Percentiles rank a stretch among this genome's conserved stretches.
phyloP scores from a whole-genome alignment of 2,329 filamentous ascomycete genomes.

The Pezizomycotina sp. region DNA sequence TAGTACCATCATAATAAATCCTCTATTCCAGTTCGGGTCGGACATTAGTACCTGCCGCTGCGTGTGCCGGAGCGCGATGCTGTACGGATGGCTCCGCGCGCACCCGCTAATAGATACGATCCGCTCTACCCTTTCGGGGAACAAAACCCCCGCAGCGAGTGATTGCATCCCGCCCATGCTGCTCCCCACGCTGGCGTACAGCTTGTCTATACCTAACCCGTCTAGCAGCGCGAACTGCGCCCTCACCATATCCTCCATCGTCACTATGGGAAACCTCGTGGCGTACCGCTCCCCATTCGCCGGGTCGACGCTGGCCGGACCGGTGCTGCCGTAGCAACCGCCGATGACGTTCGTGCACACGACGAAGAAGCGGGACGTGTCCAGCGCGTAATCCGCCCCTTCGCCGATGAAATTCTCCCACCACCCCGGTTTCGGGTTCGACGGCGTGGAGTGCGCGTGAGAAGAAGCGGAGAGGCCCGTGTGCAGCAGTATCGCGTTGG shows the following conservation, averaged over 20 bases:
- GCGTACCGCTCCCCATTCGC: conserved; percentile 77
- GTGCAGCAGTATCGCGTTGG: conserved; percentile 80
- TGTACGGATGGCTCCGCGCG: conserved; percentile 87
- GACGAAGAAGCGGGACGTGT: conserved; percentile 81
- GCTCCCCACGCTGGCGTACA: conserved; percentile 84
- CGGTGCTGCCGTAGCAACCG: conserved; percentile 89
- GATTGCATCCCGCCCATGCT: conserved; percentile 99
- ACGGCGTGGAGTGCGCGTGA: conserved; percentile 79
- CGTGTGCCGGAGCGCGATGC: conserved; percentile 95
- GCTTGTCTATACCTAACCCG: conserved; percentile 52
- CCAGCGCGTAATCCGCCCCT: conserved; percentile 45
- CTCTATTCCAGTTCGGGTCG: conserved; percentile 95
- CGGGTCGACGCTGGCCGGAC: conserved; percentile 73
- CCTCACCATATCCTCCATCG: conserved; percentile 92
- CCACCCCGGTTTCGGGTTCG: conserved; percentile 82
- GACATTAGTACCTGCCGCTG: conserved; percentile 90
- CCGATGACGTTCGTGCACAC: conserved; percentile 96
- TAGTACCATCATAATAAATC: too few relatives aligned
- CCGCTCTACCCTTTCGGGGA: conserved; percentile 62
- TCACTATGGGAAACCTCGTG: conserved; percentile 87
- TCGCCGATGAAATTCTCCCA: conserved; percentile 98
- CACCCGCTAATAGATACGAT: conserved; percentile 86
- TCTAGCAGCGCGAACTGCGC: conserved; percentile 86
- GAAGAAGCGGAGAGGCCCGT: conserved; percentile 94
- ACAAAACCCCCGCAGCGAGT: conserved; percentile 68